Evolutionary conservation across 2,329 filamentous ascomycete genomes (phyloP).

Genomic region (Pseudocercospora eumusae): DNA sequence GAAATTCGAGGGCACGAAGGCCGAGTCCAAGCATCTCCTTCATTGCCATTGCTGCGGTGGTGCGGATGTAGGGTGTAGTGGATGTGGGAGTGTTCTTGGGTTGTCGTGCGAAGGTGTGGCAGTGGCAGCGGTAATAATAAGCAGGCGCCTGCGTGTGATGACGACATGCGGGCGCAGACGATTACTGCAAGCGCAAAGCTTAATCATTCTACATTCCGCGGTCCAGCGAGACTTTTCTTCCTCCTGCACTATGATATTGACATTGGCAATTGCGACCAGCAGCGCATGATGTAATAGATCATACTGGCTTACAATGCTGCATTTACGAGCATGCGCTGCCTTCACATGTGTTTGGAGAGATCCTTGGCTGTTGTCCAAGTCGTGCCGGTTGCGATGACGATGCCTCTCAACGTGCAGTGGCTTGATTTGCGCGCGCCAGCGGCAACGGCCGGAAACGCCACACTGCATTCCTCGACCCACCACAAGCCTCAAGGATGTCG

Average conservation of each 20-base stretch:
- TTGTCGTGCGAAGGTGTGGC: background rate
- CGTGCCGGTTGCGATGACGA: background rate
- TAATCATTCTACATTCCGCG: background rate
- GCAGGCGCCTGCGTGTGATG: background rate
- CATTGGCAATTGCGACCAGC: background rate
- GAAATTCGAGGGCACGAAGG: constrained; percentile 47
- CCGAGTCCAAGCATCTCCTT: constrained; percentile 31
- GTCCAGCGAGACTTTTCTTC: background rate
- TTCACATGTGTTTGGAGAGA: background rate
- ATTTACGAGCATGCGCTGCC: background rate
- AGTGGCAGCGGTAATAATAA: background rate
- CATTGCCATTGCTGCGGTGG: constrained; percentile 21
- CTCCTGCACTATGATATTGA: background rate
- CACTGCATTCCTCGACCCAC: background rate
- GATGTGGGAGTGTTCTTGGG: background rate
- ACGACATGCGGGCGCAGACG: background rate
- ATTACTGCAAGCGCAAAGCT: constrained; percentile 3
- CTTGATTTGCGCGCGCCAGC: background rate
- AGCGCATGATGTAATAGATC: too few species aligned
- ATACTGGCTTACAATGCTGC: background rate
- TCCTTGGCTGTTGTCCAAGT: background rate
- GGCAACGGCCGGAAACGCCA: background rate
- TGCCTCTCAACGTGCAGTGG: background rate
- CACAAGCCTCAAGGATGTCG: background rate
- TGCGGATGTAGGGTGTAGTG: background rate